phyloP scores from a whole-genome alignment of 176 grass and related monocot species.

The Musa beccarii region DNA sequence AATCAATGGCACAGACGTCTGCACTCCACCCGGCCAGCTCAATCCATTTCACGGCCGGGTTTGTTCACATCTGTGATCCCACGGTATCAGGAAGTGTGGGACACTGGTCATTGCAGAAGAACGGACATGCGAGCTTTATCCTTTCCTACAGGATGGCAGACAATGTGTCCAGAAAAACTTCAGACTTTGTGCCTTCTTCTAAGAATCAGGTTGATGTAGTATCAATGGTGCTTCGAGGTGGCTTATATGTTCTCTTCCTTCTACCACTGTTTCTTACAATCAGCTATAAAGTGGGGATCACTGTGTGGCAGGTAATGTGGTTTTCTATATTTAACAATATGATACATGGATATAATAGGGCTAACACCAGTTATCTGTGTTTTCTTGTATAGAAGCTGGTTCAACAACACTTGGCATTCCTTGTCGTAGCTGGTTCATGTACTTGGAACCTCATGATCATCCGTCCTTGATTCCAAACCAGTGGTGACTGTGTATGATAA shows the following conservation, averaged over 20 bases:
- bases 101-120: constrained; percentile 1
- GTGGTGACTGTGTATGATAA: too few relatives aligned
- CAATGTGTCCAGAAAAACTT: not conserved
- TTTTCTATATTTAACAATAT: not conserved
- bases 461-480: too few relatives aligned
- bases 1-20: not conserved
- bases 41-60: not conserved
- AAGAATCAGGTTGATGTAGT: constrained; percentile 26
- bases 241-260: constrained; percentile 73
- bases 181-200: constrained; percentile 34
- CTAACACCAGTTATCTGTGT: too few relatives aligned
- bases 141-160: constrained; percentile 14
- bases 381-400: too few relatives aligned
- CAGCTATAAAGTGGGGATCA: constrained; percentile 65
- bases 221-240: constrained; percentile 46
- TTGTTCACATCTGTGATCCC: not conserved
- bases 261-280: constrained; percentile 54
- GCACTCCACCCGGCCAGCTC: not conserved
- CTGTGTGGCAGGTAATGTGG: constrained; percentile 41
- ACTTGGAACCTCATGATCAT: too few relatives aligned
- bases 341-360: too few relatives aligned
- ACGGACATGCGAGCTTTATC: not conserved
- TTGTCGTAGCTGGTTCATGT: too few relatives aligned
- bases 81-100: not conserved
- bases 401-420: too few relatives aligned